Percentiles rank a stretch among this genome's conserved stretches.
Conservation (phyloP, 2,329 filamentous ascomycete species). For the Didymella keratinophila region DNA sequence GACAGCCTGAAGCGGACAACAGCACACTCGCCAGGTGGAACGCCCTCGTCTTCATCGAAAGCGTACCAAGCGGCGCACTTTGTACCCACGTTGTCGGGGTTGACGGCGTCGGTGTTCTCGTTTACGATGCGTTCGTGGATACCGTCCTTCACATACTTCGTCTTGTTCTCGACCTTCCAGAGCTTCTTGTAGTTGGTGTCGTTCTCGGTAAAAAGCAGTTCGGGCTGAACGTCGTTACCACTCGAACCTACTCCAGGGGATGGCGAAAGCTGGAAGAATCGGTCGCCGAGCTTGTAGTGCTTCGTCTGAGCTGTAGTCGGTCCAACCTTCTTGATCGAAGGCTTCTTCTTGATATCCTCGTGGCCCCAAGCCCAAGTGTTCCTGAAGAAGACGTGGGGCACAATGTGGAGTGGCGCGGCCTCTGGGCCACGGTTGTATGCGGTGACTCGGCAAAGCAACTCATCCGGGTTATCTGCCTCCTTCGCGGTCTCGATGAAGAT, state of each 20-base stretch:
- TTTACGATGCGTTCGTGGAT: slow-evolving; percentile 90
- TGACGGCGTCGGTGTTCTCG: slow-evolving; percentile 79
- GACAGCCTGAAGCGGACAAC: slow-evolving; percentile 93
- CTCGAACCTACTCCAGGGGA: slow-evolving; percentile 84
- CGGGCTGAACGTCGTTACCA: slow-evolving; percentile 82
- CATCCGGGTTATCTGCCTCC: slow-evolving; percentile 88
- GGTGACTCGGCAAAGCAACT: slow-evolving; percentile 91
- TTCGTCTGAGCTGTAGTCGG: slow-evolving; percentile 77
- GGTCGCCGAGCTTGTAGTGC: slow-evolving; percentile 81
- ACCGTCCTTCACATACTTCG: slow-evolving; percentile 90
- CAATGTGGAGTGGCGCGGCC: slow-evolving; percentile 87
- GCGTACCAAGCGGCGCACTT: slow-evolving; percentile 92
- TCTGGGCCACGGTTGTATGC: slow-evolving; percentile 96
- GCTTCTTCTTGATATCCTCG: slow-evolving; percentile 78
- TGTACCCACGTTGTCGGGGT: slow-evolving; percentile 80
- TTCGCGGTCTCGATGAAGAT: slow-evolving; percentile 97
- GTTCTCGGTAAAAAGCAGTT: slow-evolving; percentile 92
- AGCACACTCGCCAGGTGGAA: slow-evolving; percentile 89
- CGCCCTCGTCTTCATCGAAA: slow-evolving; percentile 88
- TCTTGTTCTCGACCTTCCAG: slow-evolving; percentile 77
- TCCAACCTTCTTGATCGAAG: slow-evolving; percentile 72
- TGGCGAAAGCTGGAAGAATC: slow-evolving; percentile 84
- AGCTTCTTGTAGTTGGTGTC: slow-evolving; percentile 85
- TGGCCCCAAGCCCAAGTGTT: slow-evolving; percentile 97
- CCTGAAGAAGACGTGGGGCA: slow-evolving; percentile 95